phyloP scores from a whole-genome alignment of 192 early-diverging fungal species.

The Mortierella hygrophila region DNA sequence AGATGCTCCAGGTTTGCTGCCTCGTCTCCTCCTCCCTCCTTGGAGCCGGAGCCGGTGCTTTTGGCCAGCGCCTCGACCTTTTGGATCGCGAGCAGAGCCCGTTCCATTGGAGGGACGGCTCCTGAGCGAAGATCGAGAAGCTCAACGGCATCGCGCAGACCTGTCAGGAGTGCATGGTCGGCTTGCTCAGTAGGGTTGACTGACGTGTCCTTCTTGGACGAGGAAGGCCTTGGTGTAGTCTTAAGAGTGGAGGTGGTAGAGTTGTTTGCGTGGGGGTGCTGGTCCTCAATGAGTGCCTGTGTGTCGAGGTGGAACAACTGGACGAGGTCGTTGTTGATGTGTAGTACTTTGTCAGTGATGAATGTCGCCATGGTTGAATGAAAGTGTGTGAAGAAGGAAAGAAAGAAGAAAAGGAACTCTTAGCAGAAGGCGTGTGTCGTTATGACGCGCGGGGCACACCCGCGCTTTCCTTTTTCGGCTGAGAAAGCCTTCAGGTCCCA shows the following conservation, averaged over 20 bases:
- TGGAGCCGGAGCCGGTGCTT: background rate
- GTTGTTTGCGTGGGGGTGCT: background rate
- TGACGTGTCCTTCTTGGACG: background rate
- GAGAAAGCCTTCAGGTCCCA: background rate
- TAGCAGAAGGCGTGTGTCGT: background rate
- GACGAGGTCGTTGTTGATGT: constrained; percentile 47
- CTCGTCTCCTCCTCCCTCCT: background rate
- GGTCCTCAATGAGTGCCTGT: constrained; percentile 19
- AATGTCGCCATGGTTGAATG: constrained; percentile 44
- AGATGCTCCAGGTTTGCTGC: constrained; percentile 54
- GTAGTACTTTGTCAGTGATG: constrained; percentile 42
- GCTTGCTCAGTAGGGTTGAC: background rate
- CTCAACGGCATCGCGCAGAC: constrained; percentile 22
- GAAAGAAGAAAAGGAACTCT: background rate
- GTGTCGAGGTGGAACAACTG: constrained; percentile 52
- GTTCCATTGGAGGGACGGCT: constrained; percentile 34
- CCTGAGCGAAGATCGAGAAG: constrained; percentile 33
- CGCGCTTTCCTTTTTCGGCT: background rate
- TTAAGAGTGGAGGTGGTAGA: background rate
- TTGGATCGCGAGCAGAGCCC: constrained; percentile 31
- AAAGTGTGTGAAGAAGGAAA: background rate
- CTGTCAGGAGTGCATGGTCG: background rate
- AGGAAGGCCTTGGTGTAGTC: background rate
- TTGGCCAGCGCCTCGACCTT: constrained; percentile 16
- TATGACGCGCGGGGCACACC: background rate